Evolutionary conservation across 495 filamentous ascomycete genomes (phyloP), one percentile per base, ranked within the genome.

Genomic region (Penicillium canariense): DNA sequence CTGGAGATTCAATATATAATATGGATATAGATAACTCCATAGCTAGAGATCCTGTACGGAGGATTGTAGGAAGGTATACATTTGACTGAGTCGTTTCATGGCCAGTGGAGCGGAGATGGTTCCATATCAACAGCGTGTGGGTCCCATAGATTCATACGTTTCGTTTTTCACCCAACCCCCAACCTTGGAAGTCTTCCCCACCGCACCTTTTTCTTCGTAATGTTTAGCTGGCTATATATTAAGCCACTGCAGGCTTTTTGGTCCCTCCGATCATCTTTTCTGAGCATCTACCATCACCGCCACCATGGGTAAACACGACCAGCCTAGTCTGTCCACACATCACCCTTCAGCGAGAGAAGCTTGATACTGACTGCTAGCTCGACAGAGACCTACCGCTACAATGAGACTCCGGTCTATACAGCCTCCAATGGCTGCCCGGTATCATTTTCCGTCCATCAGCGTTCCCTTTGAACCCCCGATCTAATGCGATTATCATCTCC

Each of bases 341-440:
- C n/a, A 9, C 17, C 5, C 27, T n/a, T 8, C 45, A 45, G 23
- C 14, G 15, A 2, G 0, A 8, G 9, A 3, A 22, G 12, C n/a
- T 25, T 12, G 17, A 51, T 30, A 47, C 18, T 52, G 22, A 59
- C 45, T 0, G 2, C 28, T 26, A n/a, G n/a, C 30, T 38, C 22
- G 34, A 7, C 26, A 65, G 62, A 59, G 39, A 82, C 78, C 58
- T 76, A 78, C 59, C 71, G 71, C 57, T 81, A 82, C 62, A 64
- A 72, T 22, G 77, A 82, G 65, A 77, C 77, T 63, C 81, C 79
- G 18, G 68, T 81, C 55, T 84, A 84, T 53, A 83, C 81, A 10
- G 76, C 80, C 26, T 62, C 59, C 20, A 62, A 62, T 55, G 59
- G 55, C 55, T 58, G 59, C 25, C 58, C 58, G 30, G 59, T 58